These are phyloP conservation scores for Eucalyptus cloeziana DNA, from an alignment of 345 rosid genomes.

Conservation along the genomic window DNA sequence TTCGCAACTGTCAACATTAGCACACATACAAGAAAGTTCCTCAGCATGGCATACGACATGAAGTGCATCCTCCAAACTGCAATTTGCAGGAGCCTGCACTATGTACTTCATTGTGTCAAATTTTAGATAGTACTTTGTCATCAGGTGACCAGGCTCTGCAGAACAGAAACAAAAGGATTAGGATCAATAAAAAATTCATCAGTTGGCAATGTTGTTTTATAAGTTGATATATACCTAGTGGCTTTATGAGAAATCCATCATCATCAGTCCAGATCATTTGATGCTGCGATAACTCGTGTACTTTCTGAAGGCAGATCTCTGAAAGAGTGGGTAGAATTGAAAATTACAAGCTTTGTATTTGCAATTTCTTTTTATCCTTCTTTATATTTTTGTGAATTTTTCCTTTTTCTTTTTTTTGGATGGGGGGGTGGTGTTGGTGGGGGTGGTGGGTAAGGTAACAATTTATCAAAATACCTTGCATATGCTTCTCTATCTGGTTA, in stretches of 20 bases:
- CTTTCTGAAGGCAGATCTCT: slow-evolving; percentile 79
- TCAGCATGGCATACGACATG: slow-evolving; percentile 70
- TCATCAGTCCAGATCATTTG: slow-evolving; percentile 89
- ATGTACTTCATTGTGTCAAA: slow-evolving; percentile 89
- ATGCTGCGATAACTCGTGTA: slow-evolving; percentile 60
- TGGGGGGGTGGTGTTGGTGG: neutral
- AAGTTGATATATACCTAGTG: slow-evolving; percentile 47
- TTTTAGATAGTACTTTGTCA: slow-evolving; percentile 94
- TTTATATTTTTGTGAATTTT: neutral
- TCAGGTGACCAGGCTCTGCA: slow-evolving; percentile 87
- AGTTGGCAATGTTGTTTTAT: neutral
- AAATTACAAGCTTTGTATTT: neutral
- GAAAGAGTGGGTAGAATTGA: neutral
- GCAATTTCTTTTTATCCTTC: neutral
- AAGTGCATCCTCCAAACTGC: slow-evolving; percentile 76
- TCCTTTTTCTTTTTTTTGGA: neutral
- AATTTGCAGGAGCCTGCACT: slow-evolving; percentile 48
- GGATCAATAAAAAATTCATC: neutral
- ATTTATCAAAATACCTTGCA: slow-evolving; percentile 43
- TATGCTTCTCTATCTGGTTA: slow-evolving; percentile 72
- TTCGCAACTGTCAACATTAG: neutral
- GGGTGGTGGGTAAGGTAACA: neutral
- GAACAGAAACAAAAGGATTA: neutral
- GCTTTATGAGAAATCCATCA: slow-evolving; percentile 82
- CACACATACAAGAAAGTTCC: slow-evolving; percentile 80